Evolutionary conservation across 2,329 filamentous ascomycete species (phyloP).

Genomic region (Chrysoporthe puriensis): DNA sequence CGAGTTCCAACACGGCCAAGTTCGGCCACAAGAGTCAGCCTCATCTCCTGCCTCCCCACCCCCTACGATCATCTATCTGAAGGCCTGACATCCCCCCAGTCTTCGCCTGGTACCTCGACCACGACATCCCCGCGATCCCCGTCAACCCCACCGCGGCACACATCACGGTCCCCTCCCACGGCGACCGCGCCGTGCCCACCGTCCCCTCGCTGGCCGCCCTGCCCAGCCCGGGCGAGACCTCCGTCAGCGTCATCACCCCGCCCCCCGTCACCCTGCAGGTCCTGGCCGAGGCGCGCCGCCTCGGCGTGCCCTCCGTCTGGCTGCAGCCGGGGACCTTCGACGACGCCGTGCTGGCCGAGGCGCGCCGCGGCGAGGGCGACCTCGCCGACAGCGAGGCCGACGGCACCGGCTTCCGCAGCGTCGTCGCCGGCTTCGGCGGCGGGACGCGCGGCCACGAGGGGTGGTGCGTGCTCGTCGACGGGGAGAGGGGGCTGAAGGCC

Average conservation of each 20-base stretch:
- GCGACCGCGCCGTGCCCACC: conserved; percentile 59
- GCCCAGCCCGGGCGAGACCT: conserved; percentile 68
- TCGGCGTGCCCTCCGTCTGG: conserved; percentile 78
- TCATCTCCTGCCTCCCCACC: too few species aligned
- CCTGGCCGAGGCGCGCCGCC: conserved; percentile 65
- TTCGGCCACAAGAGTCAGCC: conserved; percentile 82
- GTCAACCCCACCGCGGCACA: conserved; percentile 74
- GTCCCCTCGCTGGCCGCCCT: conserved; percentile 69
- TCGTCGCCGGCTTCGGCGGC: conserved; percentile 68
- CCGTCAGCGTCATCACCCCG: conserved; percentile 85
- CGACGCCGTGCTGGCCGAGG: conserved; percentile 72
- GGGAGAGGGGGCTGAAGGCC: conserved; percentile 64
- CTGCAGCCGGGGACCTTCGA: conserved; percentile 91
- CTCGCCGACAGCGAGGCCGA: conserved; percentile 36
- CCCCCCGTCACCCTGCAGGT: conserved; percentile 75
- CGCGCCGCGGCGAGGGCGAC: conserved; percentile 53
- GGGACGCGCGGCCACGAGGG: conserved; percentile 64
- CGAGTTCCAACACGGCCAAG: conserved; percentile 81
- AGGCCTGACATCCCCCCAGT: conserved; percentile 59
- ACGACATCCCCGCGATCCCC: conserved; percentile 76
- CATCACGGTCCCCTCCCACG: conserved; percentile 59
- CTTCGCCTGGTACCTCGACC: conserved; percentile 84
- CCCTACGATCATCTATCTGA: too few species aligned
- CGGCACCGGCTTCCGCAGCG: conserved; percentile 61
- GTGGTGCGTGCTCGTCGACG: conserved; percentile 88